Evolutionary conservation across 768 basidiomycete species (phyloP).

Genomic region (Pulveroboletus sp.): DNA sequence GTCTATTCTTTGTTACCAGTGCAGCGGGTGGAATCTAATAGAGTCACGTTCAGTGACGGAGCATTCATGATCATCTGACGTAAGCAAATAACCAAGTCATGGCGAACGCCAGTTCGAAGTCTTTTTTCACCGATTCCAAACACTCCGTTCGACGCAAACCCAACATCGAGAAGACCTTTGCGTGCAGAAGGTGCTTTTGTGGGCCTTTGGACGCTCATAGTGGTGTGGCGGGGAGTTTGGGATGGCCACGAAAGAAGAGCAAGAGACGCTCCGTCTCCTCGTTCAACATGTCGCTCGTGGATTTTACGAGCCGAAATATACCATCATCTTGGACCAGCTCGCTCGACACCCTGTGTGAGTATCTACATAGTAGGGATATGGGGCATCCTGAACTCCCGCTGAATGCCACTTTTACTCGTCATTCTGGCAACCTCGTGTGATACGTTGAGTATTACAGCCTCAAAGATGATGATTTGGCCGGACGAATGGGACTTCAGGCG

Average conservation of each 20-base stretch:
- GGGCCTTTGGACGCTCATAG: constrained; percentile 3
- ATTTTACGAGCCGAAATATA: constrained; percentile 92
- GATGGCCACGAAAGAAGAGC: constrained; percentile 74
- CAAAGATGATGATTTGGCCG: constrained; percentile 92
- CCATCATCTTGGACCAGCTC: constrained; percentile 91
- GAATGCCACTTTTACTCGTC: constrained; percentile 11
- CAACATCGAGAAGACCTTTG: constrained; percentile 1
- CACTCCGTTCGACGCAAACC: constrained; percentile 6
- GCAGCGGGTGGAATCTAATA: too few relatives aligned
- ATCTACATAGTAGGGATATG: constrained; percentile 29
- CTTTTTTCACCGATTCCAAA: background rate
- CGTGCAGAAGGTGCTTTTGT: constrained; percentile 7
- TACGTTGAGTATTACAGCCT: constrained; percentile 48
- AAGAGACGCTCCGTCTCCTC: constrained; percentile 77
- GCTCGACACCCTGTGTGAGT: constrained; percentile 93
- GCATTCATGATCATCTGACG: background rate
- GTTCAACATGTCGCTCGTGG: constrained; percentile 91
- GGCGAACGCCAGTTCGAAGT: background rate
- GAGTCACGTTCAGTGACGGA: too few relatives aligned
- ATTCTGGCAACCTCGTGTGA: constrained; percentile 14
- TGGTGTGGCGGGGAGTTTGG: constrained; percentile 10
- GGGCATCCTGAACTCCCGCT: constrained; percentile 17
- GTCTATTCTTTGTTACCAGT: too few relatives aligned
- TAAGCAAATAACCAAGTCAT: background rate
- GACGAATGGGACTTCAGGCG: constrained; percentile 81